phyloP scores from a whole-genome alignment of 2,329 filamentous ascomycete species.

The Teratosphaeria gauchensis region DNA sequence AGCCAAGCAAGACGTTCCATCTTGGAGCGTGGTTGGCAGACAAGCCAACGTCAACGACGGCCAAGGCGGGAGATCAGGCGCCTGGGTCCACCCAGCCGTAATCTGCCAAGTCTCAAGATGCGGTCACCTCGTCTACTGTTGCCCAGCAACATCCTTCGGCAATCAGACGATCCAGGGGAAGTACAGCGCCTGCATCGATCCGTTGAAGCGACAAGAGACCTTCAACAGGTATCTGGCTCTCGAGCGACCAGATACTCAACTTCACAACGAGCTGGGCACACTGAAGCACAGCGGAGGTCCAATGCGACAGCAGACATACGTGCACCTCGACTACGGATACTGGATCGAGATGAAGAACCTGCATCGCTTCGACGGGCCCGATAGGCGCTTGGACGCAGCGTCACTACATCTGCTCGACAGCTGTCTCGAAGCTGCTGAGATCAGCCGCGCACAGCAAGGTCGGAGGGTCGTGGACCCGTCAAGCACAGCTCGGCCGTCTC shows the following conservation, averaged over 20 bases:
- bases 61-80: no score
- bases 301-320: not conserved
- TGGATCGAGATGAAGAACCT: not conserved
- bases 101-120: no score
- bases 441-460: not conserved
- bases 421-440: not conserved
- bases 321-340: not conserved
- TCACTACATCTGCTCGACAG: not conserved
- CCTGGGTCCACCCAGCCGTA: no score
- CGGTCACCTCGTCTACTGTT: not conserved
- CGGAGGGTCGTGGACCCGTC: not conserved
- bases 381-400: not conserved
- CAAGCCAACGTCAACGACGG: no score
- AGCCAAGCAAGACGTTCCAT: no score
- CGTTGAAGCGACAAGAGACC: not conserved
- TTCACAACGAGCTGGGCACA: not conserved
- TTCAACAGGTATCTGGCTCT: not conserved
- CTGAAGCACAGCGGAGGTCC: not conserved
- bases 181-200: not conserved
- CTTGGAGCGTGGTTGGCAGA: no score
- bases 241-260: not conserved
- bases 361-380: not conserved
- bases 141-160: not conserved
- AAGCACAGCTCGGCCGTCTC: not conserved
- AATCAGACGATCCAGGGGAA: not conserved